Evolutionary conservation across 371 early-diverging fungal genomes (phyloP).

Genomic region (Lichtheimia corymbifera): DNA sequence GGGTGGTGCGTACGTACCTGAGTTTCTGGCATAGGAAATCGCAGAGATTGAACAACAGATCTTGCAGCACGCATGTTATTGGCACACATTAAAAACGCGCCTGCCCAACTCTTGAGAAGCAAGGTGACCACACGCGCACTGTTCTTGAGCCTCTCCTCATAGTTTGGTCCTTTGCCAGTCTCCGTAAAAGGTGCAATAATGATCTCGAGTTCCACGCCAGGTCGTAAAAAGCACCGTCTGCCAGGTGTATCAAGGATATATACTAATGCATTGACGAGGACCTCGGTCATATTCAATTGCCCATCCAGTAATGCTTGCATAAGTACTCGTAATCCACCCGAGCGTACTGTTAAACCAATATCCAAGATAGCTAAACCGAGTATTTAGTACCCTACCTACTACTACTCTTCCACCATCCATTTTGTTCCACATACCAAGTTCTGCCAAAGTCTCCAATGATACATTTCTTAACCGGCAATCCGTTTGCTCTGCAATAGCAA

Average conservation of each 20-base stretch:
- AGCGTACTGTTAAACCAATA: conserved; percentile 60
- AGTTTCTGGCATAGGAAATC: conserved; percentile 75
- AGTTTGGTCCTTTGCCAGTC: conserved; percentile 61
- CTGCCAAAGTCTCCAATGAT: conserved; percentile 78
- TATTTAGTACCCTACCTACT: neutral
- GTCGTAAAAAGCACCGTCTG: conserved; percentile 68
- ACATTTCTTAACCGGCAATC: conserved; percentile 76
- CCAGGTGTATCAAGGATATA: conserved; percentile 73
- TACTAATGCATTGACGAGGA: conserved; percentile 66
- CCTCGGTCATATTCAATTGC: conserved; percentile 64
- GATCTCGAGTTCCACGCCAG: conserved; percentile 75
- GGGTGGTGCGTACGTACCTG: conserved; percentile 42
- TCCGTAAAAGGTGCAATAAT: conserved; percentile 81
- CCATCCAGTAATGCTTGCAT: conserved; percentile 75
- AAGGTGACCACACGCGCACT: conserved; percentile 62
- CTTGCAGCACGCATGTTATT: conserved; percentile 72
- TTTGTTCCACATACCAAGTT: conserved; percentile 57
- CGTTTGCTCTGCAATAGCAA: conserved; percentile 78
- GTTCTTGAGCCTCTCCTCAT: conserved; percentile 66
- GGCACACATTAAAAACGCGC: conserved; percentile 74
- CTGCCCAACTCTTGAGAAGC: conserved; percentile 80
- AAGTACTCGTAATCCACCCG: conserved; percentile 73
- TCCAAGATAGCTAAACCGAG: conserved; percentile 45
- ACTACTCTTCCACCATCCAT: neutral
- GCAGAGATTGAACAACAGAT: conserved; percentile 75